Evolutionary conservation across 306 rosid genomes (phyloP), one percentile per base, ranked within the genome.

Genomic region (Gynostemma pentaphyllum): DNA sequence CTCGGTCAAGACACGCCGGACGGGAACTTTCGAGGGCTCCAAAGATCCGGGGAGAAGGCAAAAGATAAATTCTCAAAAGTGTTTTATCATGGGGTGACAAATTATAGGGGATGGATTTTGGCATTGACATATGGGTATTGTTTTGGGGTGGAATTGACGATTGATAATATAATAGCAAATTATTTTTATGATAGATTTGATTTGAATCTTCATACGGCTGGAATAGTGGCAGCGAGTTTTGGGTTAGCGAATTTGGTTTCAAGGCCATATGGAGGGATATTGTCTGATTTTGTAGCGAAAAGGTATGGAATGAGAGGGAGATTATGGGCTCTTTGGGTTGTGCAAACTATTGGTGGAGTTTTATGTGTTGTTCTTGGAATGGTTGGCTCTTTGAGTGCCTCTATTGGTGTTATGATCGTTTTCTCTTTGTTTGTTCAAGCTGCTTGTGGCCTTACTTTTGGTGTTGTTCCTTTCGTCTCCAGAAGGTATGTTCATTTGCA

Each of bases 381-480:
- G 29, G 80, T 85, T 21, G 71, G 72, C 4, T 77, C 87, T 18
- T 64, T 91, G 2, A 46, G 72, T 60, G 77, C 51, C 1, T 91
- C 98, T 0, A 62, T 91, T n/a, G 24, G 47, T 40, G 84, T 91
- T n/a, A 80, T 91, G 96, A 7, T 91, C 9, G 24, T 78, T 5
- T 91, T 91, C 75, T 91, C 95, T 42, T 7, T 87, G 18, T 85
- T 91, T 54, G 85, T 80, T 39, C 92, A 85, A 78, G 96, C 95
- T 44, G 89, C 98, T 1, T 87, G 96, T 74, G 98, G 96, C 7
- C 89, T 91, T 63, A 91, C 98, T 11, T 87, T 87, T 74, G 98
- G 98, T 12, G 82, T 91, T 11, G 96, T 91, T 64, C 96, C 96
- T 5, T 91, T 87, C 57, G 92, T 91, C 72, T 91, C 98, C 9